phyloP scores from a whole-genome alignment of 2,329 filamentous ascomycete genomes.

The Aspergillus vadensis region DNA sequence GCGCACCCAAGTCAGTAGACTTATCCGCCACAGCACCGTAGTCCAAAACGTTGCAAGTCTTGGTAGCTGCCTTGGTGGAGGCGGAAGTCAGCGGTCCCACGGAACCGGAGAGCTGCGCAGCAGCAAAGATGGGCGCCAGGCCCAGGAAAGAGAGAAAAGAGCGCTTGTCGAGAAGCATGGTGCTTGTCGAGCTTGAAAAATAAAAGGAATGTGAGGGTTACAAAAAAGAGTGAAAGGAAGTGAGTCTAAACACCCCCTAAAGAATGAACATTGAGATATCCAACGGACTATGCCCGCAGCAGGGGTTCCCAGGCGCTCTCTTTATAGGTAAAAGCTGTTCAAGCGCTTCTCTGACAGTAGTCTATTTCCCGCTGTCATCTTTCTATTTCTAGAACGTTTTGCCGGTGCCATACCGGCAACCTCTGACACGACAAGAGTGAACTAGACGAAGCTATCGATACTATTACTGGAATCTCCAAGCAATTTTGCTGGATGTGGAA shows the following conservation, averaged over 20 bases:
- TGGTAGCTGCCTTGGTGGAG: slow-evolving; percentile 46
- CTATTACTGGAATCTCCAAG: neutral
- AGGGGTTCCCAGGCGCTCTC: neutral
- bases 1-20: slow-evolving; percentile 53
- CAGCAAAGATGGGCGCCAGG: slow-evolving; percentile 30
- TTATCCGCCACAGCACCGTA: slow-evolving; percentile 57
- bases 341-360: neutral
- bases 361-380: neutral
- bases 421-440: neutral
- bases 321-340: neutral
- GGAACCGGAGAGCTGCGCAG: slow-evolving; percentile 44
- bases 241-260: neutral
- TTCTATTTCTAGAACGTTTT: neutral
- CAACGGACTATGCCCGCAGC: neutral
- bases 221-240: slow-evolving; percentile 4
- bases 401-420: neutral
- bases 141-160: slow-evolving; percentile 19
- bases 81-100: slow-evolving; percentile 50
- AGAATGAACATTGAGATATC: neutral
- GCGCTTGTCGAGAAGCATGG: slow-evolving; percentile 13
- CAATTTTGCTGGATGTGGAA: neutral
- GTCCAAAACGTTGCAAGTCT: slow-evolving; percentile 54
- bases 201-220: neutral
- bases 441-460: neutral
- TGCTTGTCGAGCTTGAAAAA: neutral